phyloP scores from a whole-genome alignment of 2,329 filamentous ascomycete species.

The Penicillium sp. region DNA sequence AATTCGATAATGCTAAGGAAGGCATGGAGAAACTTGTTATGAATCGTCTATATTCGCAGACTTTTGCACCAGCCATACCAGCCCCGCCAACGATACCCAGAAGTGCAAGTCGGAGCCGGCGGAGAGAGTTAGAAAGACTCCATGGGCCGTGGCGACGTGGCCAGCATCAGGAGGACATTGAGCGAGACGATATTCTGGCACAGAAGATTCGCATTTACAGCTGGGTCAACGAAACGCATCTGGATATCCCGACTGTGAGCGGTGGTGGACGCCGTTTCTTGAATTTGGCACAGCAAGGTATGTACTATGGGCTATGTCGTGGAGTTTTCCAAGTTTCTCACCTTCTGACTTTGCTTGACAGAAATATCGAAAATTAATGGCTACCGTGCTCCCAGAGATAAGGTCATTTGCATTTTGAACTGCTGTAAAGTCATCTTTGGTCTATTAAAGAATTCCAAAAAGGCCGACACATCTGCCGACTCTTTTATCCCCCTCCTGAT shows the following conservation, averaged over 20 bases:
- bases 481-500: constrained; percentile 94
- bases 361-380: constrained; percentile 95
- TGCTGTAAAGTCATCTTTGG: constrained; percentile 99
- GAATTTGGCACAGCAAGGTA: constrained; percentile 81
- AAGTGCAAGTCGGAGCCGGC: constrained; percentile 60
- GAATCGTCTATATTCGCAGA: constrained; percentile 94
- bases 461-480: constrained; percentile 84
- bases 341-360: constrained; percentile 39
- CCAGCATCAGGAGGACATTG: constrained; percentile 97
- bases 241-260: constrained; percentile 82
- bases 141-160: constrained; percentile 81
- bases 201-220: constrained; percentile 97
- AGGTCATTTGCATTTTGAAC: constrained; percentile 97
- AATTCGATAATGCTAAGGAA: constrained; percentile 97
- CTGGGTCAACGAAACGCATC: constrained; percentile 88
- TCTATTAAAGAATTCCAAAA: constrained; percentile 84
- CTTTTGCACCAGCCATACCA: constrained; percentile 90
- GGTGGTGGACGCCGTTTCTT: constrained; percentile 88
- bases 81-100: constrained; percentile 66
- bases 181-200: constrained; percentile 89
- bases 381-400: constrained; percentile 94
- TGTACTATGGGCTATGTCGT: constrained; percentile 11
- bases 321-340: not conserved
- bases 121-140: constrained; percentile 64
- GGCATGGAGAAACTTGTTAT: constrained; percentile 99